Evolutionary conservation across 2,329 filamentous ascomycete genomes (phyloP), one percentile per base, ranked within the genome.

Genomic region (Orbilia javanica): DNA sequence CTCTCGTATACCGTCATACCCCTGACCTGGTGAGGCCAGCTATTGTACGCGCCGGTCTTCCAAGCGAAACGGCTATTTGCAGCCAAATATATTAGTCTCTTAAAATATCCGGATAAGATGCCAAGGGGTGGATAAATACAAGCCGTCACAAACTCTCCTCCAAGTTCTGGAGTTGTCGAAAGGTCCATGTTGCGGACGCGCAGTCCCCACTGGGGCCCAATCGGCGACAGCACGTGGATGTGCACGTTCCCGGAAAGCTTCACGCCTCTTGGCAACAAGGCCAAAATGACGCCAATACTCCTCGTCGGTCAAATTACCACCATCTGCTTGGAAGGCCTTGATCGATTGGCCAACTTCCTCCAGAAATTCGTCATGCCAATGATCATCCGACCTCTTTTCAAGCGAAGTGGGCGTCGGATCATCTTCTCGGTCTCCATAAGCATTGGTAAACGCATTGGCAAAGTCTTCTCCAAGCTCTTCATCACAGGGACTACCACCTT

Each of bases 221-320:
- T 71, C 15, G 20, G 44, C 53, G 44, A 71, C 68, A 34, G 55
- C 68, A 63, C 34, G 34, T 10, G 34, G 34, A 36, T 36, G 34
- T 36, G 34, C 34, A 31, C 68, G 68, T 64, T 71, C 46, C 42
- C 44, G 55, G 13, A 64, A 31, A 15, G 46, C 55, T 52, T 57
- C 46, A 15, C 53, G 68, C 57, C 52, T 71, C 34, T 71, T 34
- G 7, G 55, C 68, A 36, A 71, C 57, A 15, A 64, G 50, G 25
- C 68, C 55, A 46, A 71, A 31, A 71, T 71, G 68, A 34, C 55
- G 68, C 68, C 68, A 71, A 64, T 71, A 71, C 34, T 71, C 68
- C 34, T 62, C 34, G 46, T 71, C 55, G 18, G 68, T 71, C 68
- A 71, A 63, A 44, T 71, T 71, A 31, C 68, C 68, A n/a, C 68